phyloP scores from a whole-genome alignment of 208 protist species.

The Wallacemonas rigidus region DNA sequence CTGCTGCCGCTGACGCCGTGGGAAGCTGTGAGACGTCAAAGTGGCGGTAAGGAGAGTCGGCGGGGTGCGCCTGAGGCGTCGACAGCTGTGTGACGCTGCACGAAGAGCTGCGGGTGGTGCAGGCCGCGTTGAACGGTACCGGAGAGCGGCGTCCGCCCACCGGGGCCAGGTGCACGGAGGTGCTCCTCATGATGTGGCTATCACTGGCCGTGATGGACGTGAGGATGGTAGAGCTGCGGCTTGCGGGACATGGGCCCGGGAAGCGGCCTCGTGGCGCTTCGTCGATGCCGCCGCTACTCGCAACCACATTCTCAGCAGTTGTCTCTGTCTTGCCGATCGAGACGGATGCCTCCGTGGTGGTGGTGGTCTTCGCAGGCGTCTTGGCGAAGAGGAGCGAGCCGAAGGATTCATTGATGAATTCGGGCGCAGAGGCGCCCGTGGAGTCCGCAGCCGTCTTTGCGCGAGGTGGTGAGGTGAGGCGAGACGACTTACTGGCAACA shows the following conservation, averaged over 20 bases:
- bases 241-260: neutral
- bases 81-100: neutral
- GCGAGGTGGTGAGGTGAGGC: neutral
- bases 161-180: constrained; percentile 46
- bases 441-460: neutral
- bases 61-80: neutral
- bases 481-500: neutral
- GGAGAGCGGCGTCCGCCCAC: constrained; percentile 16
- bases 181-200: constrained; percentile 33
- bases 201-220: constrained; percentile 46
- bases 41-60: neutral
- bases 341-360: neutral
- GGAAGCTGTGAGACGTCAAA: constrained; percentile 10
- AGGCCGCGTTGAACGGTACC: neutral
- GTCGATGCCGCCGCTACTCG: neutral
- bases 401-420: constrained; percentile 7
- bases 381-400: constrained; percentile 13
- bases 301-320: neutral
- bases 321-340: neutral
- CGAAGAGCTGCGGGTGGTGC: constrained; percentile 14
- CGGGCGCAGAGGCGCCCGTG: constrained; percentile 1
- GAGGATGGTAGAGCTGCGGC: constrained; percentile 33
- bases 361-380: neutral
- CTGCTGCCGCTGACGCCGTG: neutral
- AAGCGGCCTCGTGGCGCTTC: constrained; percentile 7